Conservation (phyloP, 164 flowering plant species). For the Platanus orientalis region DNA sequence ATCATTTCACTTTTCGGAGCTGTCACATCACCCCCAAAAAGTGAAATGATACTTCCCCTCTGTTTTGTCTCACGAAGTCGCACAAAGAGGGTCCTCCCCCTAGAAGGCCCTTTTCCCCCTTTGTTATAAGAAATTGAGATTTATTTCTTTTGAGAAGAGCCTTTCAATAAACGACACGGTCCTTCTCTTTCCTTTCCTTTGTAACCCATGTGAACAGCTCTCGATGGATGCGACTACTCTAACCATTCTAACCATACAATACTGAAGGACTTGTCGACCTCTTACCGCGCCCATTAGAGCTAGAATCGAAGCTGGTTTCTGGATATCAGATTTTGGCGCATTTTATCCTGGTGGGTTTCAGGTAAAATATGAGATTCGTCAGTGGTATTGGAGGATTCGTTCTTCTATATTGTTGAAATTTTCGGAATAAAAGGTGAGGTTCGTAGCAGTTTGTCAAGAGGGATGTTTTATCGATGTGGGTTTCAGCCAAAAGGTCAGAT, state of each 20-base stretch:
- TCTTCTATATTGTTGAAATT: background rate
- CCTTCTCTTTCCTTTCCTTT: conserved; percentile 13
- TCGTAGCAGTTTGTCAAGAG: background rate
- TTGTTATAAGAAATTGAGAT: too few relatives aligned
- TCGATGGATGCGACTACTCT: conserved; percentile 28
- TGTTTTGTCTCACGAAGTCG: too few relatives aligned
- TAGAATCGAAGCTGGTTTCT: background rate
- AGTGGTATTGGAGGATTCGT: background rate
- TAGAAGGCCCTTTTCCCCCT: too few relatives aligned
- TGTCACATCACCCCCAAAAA: too few relatives aligned
- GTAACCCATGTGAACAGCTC: conserved; percentile 42
- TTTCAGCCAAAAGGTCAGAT: conserved; percentile 5
- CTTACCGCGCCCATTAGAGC: background rate
- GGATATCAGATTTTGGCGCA: background rate
- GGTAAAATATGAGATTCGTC: background rate
- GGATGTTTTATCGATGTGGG: conserved; percentile 10
- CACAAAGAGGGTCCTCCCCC: too few relatives aligned
- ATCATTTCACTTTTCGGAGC: too few relatives aligned
- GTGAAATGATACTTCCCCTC: too few relatives aligned
- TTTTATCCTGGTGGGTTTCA: background rate
- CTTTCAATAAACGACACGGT: conserved; percentile 14
- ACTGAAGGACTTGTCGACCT: conserved; percentile 9
- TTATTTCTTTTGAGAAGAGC: too few relatives aligned
- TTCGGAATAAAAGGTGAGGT: background rate
- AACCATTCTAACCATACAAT: conserved; percentile 18